phyloP scores from a whole-genome alignment of 768 basidiomycete genomes.

The Stropharia rugosoannulata region DNA sequence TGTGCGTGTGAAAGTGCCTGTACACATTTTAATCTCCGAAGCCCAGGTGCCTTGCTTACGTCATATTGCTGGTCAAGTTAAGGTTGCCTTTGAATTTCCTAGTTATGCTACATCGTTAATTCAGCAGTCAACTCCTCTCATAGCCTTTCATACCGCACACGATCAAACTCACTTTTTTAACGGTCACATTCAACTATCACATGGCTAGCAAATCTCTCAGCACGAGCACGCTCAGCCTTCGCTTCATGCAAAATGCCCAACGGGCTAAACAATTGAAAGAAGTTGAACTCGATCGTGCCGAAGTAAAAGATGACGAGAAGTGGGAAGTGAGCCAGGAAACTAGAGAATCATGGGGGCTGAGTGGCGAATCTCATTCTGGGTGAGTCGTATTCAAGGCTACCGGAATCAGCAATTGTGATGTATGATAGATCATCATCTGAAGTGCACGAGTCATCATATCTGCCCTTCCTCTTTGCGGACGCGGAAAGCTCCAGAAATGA shows the following conservation, averaged over 20 bases:
- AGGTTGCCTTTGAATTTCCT: too few relatives aligned
- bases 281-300: constrained; percentile 50
- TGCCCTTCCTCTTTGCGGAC: constrained; percentile 59
- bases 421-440: constrained; percentile 27
- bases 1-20: too few relatives aligned
- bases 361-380: constrained; percentile 10
- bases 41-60: too few relatives aligned
- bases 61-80: too few relatives aligned
- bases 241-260: constrained; percentile 74
- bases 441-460: constrained; percentile 60
- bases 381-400: constrained; percentile 3
- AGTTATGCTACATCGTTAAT: too few relatives aligned
- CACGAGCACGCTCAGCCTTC: constrained; percentile 60
- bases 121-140: not conserved
- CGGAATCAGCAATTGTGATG: not conserved
- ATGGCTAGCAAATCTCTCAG: constrained; percentile 50
- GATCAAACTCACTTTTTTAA: not conserved
- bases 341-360: constrained; percentile 50
- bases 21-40: too few relatives aligned
- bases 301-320: constrained; percentile 60
- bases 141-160: not conserved
- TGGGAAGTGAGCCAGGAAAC: constrained; percentile 61
- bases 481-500: constrained; percentile 8
- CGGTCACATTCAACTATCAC: not conserved
- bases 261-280: constrained; percentile 50